These are phyloP conservation scores for Citrus trifoliata DNA, from an alignment of 345 rosid species.

Conservation along the genomic window DNA sequence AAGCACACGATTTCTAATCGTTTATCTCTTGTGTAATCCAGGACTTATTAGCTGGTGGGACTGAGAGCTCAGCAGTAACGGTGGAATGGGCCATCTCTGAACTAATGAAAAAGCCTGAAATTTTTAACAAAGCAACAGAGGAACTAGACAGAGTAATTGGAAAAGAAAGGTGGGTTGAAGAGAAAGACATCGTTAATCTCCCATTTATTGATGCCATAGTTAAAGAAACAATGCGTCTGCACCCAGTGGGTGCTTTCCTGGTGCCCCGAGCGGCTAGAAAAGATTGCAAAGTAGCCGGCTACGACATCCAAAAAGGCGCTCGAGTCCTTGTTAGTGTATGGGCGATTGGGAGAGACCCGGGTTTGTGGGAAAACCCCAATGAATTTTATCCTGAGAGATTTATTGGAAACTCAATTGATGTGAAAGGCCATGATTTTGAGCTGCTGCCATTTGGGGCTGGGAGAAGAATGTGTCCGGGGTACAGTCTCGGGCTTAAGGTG, in stretches of 20 bases:
- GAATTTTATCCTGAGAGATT: conserved; percentile 61
- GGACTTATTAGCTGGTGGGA: conserved; percentile 64
- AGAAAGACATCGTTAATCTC: conserved; percentile 45
- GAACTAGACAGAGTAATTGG: conserved; percentile 61
- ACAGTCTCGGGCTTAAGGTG: conserved; percentile 53
- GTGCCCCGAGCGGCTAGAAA: conserved; percentile 43
- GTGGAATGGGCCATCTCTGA: conserved; percentile 68
- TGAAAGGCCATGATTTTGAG: conserved; percentile 59
- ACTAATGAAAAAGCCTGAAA: conserved; percentile 42
- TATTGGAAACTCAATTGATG: conserved; percentile 38
- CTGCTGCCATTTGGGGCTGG: conserved; percentile 68
- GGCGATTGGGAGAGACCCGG: conserved; percentile 59
- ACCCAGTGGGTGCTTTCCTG: conserved; percentile 60
- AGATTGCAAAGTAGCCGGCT: conserved; percentile 36
- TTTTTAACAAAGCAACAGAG: conserved; percentile 45
- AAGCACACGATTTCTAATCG: too few relatives aligned
- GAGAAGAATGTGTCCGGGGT: conserved; percentile 80
- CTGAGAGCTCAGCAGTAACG: conserved; percentile 60
- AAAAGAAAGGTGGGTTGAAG: conserved; percentile 48
- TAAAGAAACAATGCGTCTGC: conserved; percentile 67
- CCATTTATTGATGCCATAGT: conserved; percentile 45
- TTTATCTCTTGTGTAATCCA: conserved; percentile 1
- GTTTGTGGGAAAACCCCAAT: conserved; percentile 46
- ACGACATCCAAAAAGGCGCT: conserved; percentile 47
- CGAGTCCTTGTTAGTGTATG: conserved; percentile 44